These are phyloP conservation scores for Blastomyces percursus DNA, from an alignment of 2,329 filamentous ascomycete genomes.

Conservation along the genomic window DNA sequence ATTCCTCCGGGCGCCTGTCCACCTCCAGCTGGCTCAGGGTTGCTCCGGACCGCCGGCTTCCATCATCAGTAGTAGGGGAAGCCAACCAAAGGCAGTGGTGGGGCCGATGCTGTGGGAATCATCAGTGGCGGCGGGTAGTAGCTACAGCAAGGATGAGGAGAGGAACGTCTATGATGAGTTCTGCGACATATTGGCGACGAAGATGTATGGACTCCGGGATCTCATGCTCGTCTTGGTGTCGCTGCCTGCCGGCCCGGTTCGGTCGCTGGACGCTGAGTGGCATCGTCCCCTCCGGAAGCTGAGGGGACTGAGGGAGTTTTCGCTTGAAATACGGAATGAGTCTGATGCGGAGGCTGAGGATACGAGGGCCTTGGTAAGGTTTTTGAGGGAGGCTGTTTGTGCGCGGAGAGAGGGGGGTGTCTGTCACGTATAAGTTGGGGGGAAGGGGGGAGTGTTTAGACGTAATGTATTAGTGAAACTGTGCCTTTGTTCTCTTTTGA, in stretches of 20 bases:
- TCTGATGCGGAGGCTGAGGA: not conserved
- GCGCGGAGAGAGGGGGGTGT: not conserved
- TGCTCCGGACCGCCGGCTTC: not conserved
- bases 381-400: conserved; percentile 1
- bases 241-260: not conserved
- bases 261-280: not conserved
- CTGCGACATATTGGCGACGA: not conserved
- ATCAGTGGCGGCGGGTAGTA: not conserved
- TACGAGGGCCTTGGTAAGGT: not conserved
- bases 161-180: not conserved
- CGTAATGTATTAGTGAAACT: not conserved
- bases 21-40: not conserved
- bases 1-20: not conserved
- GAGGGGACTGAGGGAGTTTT: not conserved
- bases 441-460: not conserved
- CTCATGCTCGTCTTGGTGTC: not conserved
- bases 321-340: conserved; percentile 3
- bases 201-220: not conserved
- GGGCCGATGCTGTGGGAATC: not conserved
- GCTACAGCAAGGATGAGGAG: not conserved
- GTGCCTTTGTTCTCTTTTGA: not conserved
- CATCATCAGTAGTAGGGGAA: not conserved
- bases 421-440: not conserved
- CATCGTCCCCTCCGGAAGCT: not conserved
- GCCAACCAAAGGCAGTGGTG: not conserved